Percentiles rank a stretch among this genome's conserved stretches.
These are phyloP conservation scores for Groenewaldozyma auringiensis DNA, from an alignment of 1,139 yeast species.

Conservation along the genomic window DNA sequence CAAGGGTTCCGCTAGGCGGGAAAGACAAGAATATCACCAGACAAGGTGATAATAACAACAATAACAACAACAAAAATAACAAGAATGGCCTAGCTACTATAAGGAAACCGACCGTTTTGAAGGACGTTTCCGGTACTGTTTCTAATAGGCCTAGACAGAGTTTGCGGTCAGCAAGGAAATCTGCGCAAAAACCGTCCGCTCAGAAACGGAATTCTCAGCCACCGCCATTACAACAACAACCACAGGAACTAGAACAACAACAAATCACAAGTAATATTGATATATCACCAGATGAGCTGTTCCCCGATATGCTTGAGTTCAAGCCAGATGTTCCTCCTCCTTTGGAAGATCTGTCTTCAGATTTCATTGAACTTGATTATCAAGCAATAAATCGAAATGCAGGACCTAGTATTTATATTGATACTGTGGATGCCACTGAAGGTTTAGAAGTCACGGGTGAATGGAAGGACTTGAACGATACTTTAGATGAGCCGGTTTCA, in stretches of 20 bases:
- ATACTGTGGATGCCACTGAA: constrained; percentile 4
- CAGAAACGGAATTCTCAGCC: background rate
- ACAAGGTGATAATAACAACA: background rate
- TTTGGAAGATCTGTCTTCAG: constrained; percentile 18
- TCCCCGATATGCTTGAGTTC: constrained; percentile 16
- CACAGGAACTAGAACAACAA: background rate
- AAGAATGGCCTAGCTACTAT: constrained; percentile 7
- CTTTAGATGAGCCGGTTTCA: background rate
- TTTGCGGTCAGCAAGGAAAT: background rate
- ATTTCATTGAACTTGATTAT: constrained; percentile 21
- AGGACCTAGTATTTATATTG: constrained; percentile 10
- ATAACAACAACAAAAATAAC: background rate
- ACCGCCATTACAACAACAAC: background rate
- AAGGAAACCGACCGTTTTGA: constrained; percentile 1
- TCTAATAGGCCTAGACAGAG: background rate
- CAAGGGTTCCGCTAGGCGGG: constrained; percentile 23
- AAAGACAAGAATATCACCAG: constrained; percentile 18
- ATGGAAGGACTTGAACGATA: background rate
- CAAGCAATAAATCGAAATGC: constrained; percentile 12
- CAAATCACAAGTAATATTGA: background rate
- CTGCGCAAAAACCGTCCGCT: background rate
- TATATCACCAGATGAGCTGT: background rate
- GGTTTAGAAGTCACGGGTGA: constrained; percentile 2
- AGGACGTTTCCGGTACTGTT: background rate
- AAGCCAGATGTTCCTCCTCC: constrained; percentile 17